These are phyloP conservation scores for Oehlia diaphana DNA, from an alignment of 192 early-diverging fungal genomes.

Conservation along the genomic window DNA sequence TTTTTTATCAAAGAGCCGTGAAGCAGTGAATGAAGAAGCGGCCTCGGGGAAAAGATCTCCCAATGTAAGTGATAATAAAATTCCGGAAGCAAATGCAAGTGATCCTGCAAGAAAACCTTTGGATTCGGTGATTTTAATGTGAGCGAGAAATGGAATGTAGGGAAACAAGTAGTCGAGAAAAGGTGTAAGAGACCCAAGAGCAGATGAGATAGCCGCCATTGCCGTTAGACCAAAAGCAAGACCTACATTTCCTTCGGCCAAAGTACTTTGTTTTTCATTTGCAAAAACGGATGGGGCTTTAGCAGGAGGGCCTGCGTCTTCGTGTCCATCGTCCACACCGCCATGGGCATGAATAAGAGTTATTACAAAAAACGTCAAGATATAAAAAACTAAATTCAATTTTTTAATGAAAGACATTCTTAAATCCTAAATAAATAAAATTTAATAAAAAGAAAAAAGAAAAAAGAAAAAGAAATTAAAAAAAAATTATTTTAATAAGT, in stretches of 20 bases:
- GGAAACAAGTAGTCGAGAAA: constrained; percentile 23
- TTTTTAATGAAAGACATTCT: neutral
- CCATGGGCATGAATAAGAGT: neutral
- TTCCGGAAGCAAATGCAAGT: neutral
- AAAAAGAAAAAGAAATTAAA: no score
- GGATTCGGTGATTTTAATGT: constrained; percentile 7
- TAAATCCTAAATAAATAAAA: neutral
- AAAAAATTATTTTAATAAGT: no score
- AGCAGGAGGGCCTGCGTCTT: no score
- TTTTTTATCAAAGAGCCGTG: neutral
- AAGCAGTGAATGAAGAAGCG: neutral
- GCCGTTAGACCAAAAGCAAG: constrained; percentile 27
- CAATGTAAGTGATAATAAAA: constrained; percentile 14
- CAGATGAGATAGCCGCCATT: neutral
- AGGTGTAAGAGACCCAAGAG: constrained; percentile 11
- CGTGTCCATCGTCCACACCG: neutral
- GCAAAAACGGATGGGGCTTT: neutral
- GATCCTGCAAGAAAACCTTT: constrained; percentile 23
- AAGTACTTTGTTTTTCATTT: neutral
- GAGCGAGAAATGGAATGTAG: neutral
- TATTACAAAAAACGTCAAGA: neutral
- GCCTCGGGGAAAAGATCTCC: constrained; percentile 23
- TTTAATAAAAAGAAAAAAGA: no score
- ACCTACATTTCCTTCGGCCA: constrained; percentile 11
- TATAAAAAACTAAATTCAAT: neutral